phyloP scores from a whole-genome alignment of 495 filamentous ascomycete genomes.

The Penicillium roqueforti region DNA sequence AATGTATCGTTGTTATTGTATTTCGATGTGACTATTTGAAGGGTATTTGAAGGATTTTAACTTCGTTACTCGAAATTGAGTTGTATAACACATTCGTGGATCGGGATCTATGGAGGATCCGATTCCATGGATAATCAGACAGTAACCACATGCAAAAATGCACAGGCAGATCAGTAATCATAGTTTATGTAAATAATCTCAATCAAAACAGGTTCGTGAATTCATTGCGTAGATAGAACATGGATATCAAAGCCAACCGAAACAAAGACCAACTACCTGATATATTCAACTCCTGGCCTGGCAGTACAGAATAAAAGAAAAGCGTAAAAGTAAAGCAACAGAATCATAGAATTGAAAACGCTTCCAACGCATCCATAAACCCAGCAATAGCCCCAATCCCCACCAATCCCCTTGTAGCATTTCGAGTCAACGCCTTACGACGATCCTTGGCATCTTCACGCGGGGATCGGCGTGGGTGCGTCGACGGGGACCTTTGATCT shows the following conservation, averaged over 20 bases:
- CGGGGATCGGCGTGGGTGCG: slow-evolving; percentile 6
- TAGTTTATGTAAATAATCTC: neutral
- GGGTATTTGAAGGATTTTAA: no score
- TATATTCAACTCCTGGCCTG: neutral
- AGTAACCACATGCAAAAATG: neutral
- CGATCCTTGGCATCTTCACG: slow-evolving; percentile 25
- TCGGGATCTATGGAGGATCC: neutral
- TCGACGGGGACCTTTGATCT: slow-evolving; percentile 17
- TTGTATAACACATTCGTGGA: neutral
- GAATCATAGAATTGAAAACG: slow-evolving; percentile 30
- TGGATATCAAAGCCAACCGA: neutral
- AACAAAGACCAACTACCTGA: neutral
- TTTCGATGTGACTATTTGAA: neutral
- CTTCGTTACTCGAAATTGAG: no score
- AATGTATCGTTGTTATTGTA: neutral
- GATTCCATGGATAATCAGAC: neutral
- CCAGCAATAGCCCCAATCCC: slow-evolving; percentile 44
- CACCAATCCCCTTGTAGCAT: slow-evolving; percentile 36
- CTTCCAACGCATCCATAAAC: slow-evolving; percentile 43
- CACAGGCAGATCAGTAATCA: neutral
- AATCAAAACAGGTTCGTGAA: neutral
- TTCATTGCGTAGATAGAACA: neutral
- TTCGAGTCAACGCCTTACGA: slow-evolving; percentile 27
- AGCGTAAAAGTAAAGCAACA: neutral
- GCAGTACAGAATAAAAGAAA: neutral